These are phyloP conservation scores for Saksenaea vasiformis DNA, from an alignment of 371 early-diverging fungal genomes.

Conservation along the genomic window DNA sequence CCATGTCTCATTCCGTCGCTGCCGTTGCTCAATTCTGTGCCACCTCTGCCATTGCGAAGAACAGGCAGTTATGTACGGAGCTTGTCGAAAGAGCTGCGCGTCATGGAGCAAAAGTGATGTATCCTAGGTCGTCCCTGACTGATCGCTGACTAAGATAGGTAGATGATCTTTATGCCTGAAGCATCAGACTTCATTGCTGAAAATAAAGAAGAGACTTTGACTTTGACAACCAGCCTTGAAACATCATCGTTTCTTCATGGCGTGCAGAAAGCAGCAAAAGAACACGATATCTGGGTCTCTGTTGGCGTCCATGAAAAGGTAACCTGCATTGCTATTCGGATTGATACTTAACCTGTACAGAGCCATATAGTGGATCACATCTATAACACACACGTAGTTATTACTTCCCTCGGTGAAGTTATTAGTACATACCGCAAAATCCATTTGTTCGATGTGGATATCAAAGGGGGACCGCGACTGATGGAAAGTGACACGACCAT, in stretches of 20 bases:
- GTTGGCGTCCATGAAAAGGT: slow-evolving; percentile 78
- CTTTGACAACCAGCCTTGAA: slow-evolving; percentile 51
- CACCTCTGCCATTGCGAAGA: slow-evolving; percentile 48
- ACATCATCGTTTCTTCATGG: slow-evolving; percentile 56
- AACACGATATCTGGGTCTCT: slow-evolving; percentile 70
- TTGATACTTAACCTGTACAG: background rate
- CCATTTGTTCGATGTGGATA: slow-evolving; percentile 80
- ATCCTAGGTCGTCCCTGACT: background rate
- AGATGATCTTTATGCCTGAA: slow-evolving; percentile 86
- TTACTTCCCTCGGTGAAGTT: slow-evolving; percentile 62
- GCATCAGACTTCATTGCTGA: slow-evolving; percentile 80
- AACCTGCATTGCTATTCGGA: background rate
- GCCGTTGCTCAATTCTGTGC: slow-evolving; percentile 75
- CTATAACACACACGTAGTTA: slow-evolving; percentile 74
- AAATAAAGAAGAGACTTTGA: slow-evolving; percentile 43
- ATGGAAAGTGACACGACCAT: slow-evolving; percentile 66
- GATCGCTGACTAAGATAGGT: background rate
- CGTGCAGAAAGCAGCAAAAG: slow-evolving; percentile 58
- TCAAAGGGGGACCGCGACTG: slow-evolving; percentile 59
- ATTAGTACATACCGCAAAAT: slow-evolving; percentile 71
- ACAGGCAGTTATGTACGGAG: slow-evolving; percentile 52
- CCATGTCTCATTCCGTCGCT: slow-evolving; percentile 9
- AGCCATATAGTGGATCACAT: slow-evolving; percentile 16
- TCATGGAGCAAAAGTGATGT: slow-evolving; percentile 56
- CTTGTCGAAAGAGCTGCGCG: slow-evolving; percentile 62